Percentiles rank a stretch among this genome's conserved stretches.
Evolutionary conservation across 257 asterid species (phyloP).

Genomic region (Phtheirospermum japonicum): DNA sequence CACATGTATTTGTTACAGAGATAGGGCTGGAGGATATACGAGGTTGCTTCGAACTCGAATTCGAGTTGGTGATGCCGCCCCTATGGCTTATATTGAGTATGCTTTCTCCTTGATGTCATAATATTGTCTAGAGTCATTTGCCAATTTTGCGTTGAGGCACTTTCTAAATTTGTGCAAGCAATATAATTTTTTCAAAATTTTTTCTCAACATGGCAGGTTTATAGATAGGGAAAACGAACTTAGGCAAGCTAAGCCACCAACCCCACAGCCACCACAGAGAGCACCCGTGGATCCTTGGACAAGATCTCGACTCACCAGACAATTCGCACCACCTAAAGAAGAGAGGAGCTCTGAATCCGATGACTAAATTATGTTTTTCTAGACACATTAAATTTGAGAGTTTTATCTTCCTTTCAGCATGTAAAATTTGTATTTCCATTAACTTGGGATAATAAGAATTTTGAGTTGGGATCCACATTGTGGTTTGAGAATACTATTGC

Average conservation of each 20-base stretch:
- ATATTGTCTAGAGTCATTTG: slow-evolving; percentile 2
- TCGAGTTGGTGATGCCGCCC: slow-evolving; percentile 94
- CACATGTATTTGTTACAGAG: slow-evolving; percentile 31
- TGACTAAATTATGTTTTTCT: slow-evolving; percentile 26
- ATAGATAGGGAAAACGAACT: slow-evolving; percentile 94
- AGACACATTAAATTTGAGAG: not conserved
- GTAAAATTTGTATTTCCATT: slow-evolving; percentile 7
- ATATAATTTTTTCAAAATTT: not conserved
- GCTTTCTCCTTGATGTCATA: slow-evolving; percentile 21
- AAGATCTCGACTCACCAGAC: slow-evolving; percentile 82
- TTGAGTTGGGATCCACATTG: too few species aligned
- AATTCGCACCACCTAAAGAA: slow-evolving; percentile 81
- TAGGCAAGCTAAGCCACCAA: slow-evolving; percentile 81
- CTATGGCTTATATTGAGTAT: slow-evolving; percentile 92
- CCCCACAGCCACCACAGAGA: slow-evolving; percentile 67
- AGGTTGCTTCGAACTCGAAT: slow-evolving; percentile 86
- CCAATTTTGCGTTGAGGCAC: not conserved
- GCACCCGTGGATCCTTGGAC: slow-evolving; percentile 90
- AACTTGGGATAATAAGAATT: too few species aligned
- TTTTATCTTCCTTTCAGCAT: slow-evolving; percentile 1
- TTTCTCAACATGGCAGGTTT: slow-evolving; percentile 50
- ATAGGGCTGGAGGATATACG: slow-evolving; percentile 91
- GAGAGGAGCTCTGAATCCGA: slow-evolving; percentile 55
- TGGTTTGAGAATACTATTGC: too few species aligned
- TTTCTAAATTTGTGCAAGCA: not conserved